These are phyloP conservation scores for Gastrolobium villosum DNA, from an alignment of 306 rosid genomes.

Conservation along the genomic window DNA sequence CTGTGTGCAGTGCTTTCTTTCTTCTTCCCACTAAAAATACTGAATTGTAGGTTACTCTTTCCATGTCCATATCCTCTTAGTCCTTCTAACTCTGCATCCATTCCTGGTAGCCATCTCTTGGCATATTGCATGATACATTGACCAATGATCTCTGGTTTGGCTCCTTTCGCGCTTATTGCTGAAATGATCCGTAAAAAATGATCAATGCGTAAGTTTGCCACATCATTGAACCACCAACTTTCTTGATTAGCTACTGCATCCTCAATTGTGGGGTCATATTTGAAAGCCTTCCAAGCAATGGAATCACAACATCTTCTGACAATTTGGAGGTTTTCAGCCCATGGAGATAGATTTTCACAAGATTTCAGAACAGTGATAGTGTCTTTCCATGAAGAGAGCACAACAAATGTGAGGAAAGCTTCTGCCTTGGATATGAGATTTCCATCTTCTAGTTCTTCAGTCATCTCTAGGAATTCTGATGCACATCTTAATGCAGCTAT, in stretches of 20 bases:
- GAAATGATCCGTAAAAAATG: conserved; percentile 77
- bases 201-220: conserved; percentile 67
- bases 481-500: conserved; percentile 92
- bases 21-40: conserved; percentile 64
- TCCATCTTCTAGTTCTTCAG: conserved; percentile 86
- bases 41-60: conserved; percentile 70
- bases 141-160: conserved; percentile 74
- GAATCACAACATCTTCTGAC: conserved; percentile 96
- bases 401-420: conserved; percentile 90
- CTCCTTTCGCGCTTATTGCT: conserved; percentile 73
- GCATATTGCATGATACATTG: conserved; percentile 84
- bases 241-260: conserved; percentile 58
- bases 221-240: conserved; percentile 75
- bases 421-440: conserved; percentile 87
- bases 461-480: conserved; percentile 92
- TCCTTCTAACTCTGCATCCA: conserved; percentile 76
- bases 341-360: conserved; percentile 84
- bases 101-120: conserved; percentile 75
- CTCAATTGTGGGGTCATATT: conserved; percentile 53
- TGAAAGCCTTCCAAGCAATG: conserved; percentile 86
- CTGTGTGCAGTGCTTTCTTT: conserved; percentile 60
- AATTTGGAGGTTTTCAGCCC: conserved; percentile 95
- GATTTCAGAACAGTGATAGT: conserved; percentile 78
- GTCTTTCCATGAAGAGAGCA: conserved; percentile 94
- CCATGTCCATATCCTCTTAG: conserved; percentile 73